Evolutionary conservation across 1,284 basidiomycete genomes (phyloP).

Genomic region (Ganoderma lingzhi): DNA sequence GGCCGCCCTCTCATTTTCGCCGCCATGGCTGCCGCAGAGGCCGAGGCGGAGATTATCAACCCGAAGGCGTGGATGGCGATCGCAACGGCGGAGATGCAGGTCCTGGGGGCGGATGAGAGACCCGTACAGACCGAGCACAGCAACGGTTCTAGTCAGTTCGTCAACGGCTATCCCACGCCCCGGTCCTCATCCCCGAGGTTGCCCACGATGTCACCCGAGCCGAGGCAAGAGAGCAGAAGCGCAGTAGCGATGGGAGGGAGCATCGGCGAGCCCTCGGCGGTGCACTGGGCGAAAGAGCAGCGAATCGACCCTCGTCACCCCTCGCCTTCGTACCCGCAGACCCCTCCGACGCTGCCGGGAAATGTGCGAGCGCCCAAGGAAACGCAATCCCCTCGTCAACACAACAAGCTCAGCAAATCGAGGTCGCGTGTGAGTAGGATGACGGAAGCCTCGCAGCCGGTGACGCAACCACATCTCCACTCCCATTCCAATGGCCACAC

Average conservation of each 20-base stretch:
- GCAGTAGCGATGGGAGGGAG: slow-evolving; percentile 4
- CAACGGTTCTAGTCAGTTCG: slow-evolving; percentile 31
- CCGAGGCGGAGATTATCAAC: slow-evolving; percentile 32
- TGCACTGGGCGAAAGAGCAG: slow-evolving; percentile 3
- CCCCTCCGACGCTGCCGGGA: slow-evolving; percentile 10
- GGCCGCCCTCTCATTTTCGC: slow-evolving; percentile 44
- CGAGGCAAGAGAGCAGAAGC: neutral
- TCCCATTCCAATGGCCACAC: slow-evolving; percentile 13
- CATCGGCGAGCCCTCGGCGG: slow-evolving; percentile 11
- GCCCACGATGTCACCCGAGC: slow-evolving; percentile 10
- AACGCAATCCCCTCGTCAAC: slow-evolving; percentile 21
- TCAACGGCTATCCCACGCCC: slow-evolving; percentile 32
- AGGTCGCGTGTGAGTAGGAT: slow-evolving; percentile 31
- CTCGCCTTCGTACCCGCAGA: slow-evolving; percentile 20
- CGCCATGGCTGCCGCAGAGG: slow-evolving; percentile 37
- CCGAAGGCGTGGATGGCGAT: slow-evolving; percentile 33
- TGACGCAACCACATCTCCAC: slow-evolving; percentile 2
- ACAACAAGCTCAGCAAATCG: slow-evolving; percentile 39
- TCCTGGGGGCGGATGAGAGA: neutral
- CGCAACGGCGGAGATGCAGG: slow-evolving; percentile 23
- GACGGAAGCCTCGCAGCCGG: slow-evolving; percentile 18
- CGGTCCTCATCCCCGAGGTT: slow-evolving; percentile 30
- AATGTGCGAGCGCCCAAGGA: slow-evolving; percentile 25
- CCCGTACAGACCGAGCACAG: slow-evolving; percentile 20
- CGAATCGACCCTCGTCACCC: slow-evolving; percentile 12